Conservation (phyloP, 129 eudicot species). For the Oenanthe sinensis region DNA sequence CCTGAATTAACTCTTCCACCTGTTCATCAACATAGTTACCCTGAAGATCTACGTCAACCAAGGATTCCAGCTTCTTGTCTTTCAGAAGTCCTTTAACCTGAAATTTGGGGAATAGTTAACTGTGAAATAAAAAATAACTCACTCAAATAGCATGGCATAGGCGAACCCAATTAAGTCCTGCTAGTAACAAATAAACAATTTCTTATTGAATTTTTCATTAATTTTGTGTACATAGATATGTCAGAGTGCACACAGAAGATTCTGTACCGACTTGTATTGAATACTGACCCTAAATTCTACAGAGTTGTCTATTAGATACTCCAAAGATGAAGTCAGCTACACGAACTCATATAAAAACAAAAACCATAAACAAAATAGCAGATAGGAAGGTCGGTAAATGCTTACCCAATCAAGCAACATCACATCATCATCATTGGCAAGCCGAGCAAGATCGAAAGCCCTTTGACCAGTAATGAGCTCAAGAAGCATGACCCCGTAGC, state of each 20-base stretch:
- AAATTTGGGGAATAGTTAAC: neutral
- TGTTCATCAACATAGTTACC: slow-evolving; percentile 45
- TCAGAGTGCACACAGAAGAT: neutral
- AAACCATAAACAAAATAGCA: neutral
- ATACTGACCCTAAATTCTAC: neutral
- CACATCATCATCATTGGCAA: slow-evolving; percentile 65
- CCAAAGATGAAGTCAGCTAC: neutral
- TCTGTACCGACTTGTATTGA: neutral
- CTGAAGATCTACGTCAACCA: slow-evolving; percentile 48
- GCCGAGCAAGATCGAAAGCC: slow-evolving; percentile 63
- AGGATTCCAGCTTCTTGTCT: slow-evolving; percentile 41
- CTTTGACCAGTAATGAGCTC: slow-evolving; percentile 68
- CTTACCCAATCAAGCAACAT: slow-evolving; percentile 55
- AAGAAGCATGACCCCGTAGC: slow-evolving; percentile 61
- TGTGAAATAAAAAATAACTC: neutral
- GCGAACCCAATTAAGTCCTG: neutral
- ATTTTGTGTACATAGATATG: neutral
- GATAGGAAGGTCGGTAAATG: neutral
- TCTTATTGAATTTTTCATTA: neutral
- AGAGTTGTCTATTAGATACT: neutral
- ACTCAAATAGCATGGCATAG: neutral
- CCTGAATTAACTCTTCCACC: slow-evolving; percentile 56
- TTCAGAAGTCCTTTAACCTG: slow-evolving; percentile 56
- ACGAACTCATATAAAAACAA: neutral
- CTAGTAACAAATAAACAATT: neutral